Base-by-base conservation (phyloP, 768 basidiomycete genomes). In the Russula dissimulans region DNA sequence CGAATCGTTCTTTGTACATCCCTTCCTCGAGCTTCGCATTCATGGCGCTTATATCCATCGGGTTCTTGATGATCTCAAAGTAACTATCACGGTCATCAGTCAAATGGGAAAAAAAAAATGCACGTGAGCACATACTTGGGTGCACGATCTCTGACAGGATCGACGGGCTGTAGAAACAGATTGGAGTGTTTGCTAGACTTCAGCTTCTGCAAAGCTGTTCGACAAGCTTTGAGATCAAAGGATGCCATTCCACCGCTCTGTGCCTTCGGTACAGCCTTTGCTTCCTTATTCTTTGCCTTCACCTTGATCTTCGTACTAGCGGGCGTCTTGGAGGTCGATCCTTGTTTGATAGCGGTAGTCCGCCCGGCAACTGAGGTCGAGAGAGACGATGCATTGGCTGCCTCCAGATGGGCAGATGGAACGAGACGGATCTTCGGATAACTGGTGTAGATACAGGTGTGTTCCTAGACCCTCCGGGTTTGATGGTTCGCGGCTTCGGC, bases 31-130 rank as follows among this genome's bases (percentile, higher is more conserved):
- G 75, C 70, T 95, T 97, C 41, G 87, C 87, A 31, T 79, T 77
- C 78, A 95, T 89, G 0, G 94, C 93, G 54, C 86, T 85, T 17
- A 98, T 77, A 69, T 99, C 97, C 91, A 99, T 97, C 0, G 97
- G 95, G 11, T 87, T 79, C 71, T 89, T 89, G 71, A 99, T 86
- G 60, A 94, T 74, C 55, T 89, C 85, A 67, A 93, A 92, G 71
- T 98, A 98, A 66, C 94, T 95, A 61, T 43, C 9, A n/a, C 31
- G 31, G 11, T 39, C 9, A 43, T 56, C 54, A 43, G 51, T 46
- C 31, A 44, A 38, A 18, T 64, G 43, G 17, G 2, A 42, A 46
- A 59, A 65, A 54, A 18, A 54, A 18, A 32, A 54, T 22, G 52
- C 60, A 57, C 46, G 57, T 39, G 54, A 32, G 7, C 65, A 31